These are phyloP conservation scores for Tetrapisispora fleetii DNA, from an alignment of 805 yeast species.

Conservation along the genomic window DNA sequence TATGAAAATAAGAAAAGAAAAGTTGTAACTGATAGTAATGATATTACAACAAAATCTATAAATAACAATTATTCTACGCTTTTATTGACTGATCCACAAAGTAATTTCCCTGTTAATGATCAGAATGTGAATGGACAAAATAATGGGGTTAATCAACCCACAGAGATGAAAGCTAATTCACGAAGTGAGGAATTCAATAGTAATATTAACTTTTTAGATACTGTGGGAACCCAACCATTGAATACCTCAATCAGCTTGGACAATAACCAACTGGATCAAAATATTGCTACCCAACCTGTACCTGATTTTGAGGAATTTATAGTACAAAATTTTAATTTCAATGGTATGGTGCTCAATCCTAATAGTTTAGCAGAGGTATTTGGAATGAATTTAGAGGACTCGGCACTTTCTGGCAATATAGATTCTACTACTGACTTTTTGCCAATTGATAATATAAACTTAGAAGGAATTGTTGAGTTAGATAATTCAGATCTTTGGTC, in stretches of 20 bases:
- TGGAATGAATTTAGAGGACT: constrained; percentile 7
- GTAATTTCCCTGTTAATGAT: neutral
- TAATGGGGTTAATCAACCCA: neutral
- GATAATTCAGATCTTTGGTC: constrained; percentile 10
- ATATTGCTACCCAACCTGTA: neutral
- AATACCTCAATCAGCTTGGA: neutral
- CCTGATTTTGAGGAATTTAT: constrained; percentile 28
- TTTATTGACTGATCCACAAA: neutral
- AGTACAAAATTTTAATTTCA: constrained; percentile 23
- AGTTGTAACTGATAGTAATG: neutral
- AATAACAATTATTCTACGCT: neutral
- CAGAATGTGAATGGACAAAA: neutral
- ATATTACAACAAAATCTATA: neutral
- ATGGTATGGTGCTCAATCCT: constrained; percentile 25
- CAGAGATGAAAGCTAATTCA: neutral
- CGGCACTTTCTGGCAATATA: constrained; percentile 8
- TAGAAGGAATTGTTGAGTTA: constrained; percentile 17
- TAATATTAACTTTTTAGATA: neutral
- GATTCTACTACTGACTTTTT: constrained; percentile 15
- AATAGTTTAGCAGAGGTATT: constrained; percentile 23
- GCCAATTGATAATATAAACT: constrained; percentile 18
- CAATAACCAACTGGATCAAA: neutral
- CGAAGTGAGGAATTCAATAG: neutral
- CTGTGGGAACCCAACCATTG: neutral
- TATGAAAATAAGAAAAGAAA: neutral